Base-by-base conservation (phyloP, 768 basidiomycete species). In the Trichaptum fuscoviolaceum region DNA sequence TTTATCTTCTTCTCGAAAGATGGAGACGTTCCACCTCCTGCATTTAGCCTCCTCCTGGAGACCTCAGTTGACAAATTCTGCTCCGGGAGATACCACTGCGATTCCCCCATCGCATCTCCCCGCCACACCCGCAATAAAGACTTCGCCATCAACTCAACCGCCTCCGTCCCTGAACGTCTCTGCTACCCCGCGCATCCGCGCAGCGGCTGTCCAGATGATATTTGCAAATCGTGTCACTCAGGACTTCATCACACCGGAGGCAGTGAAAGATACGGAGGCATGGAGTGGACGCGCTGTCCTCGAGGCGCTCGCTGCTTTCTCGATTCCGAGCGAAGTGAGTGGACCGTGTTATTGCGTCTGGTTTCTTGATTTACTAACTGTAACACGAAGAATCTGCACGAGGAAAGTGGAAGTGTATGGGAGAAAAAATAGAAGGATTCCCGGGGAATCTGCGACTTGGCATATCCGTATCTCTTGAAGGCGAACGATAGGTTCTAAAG, bases 11-110 rank as follows among this genome's bases (percentile, higher is more conserved):
- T 30, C 8, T 2, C 8, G 30, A 30, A 67, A 93, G 92, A 94
- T 93, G 92, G 91, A 93, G 73, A 92, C 90, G 0, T 91, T 90
- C 74, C 92, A 92, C 77, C 76, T 93, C 62, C 85, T 87, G 71
- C 92, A 94, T 75, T 84, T 93, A 17, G 91, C 92, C 1, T 81
- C 83, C 24, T 88, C 86, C 70, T 92, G 90, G 90, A 78, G 73
- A 70, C 70, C 64, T 69, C 76, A 34, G n/a, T 68, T 70, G 57
- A 42, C 35, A 30, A 34, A 66, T 30, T 36, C 63, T 66, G 60
- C 70, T 65, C 62, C 70, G 36, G 66, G 27, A 61, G 52, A 1
- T 73, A 76, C 35, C 73, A 79, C 1, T 73, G 34, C 35, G 26
- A 34, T 35, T 17, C 66, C 10, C 64, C 25, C 62, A 17, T 34